A percentile compares a stretch with the other conserved stretches of the same genome.
Conservation (phyloP, 768 basidiomycete species). For the Tricholoma bakamatsutake region DNA sequence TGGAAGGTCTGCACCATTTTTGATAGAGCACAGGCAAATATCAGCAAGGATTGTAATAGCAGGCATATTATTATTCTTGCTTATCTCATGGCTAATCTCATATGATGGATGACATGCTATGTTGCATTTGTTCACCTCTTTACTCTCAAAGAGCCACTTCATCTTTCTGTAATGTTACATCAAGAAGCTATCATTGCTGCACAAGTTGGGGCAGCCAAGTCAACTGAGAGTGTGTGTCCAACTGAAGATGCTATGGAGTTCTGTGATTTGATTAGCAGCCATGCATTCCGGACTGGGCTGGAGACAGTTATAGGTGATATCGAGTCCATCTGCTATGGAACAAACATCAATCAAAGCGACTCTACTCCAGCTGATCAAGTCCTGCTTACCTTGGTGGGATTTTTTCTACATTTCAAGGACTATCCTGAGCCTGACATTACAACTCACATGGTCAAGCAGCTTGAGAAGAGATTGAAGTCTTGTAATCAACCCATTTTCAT, state of each 20-base stretch:
- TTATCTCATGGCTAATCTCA: conserved; percentile 1
- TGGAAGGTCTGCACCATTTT: not conserved
- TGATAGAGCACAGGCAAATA: not conserved
- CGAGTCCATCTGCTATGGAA: not conserved
- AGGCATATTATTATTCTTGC: not conserved
- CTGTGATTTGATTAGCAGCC: not conserved
- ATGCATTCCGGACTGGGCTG: not conserved
- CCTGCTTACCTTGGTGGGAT: not conserved
- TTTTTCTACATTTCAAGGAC: not conserved
- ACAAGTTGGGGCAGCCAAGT: not conserved
- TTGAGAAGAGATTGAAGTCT: not conserved
- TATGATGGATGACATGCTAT: not conserved
- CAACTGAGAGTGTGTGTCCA: not conserved
- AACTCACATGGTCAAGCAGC: not conserved
- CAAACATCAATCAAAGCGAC: conserved; percentile 1
- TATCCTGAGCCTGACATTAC: not conserved
- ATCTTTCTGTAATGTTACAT: too few species aligned
- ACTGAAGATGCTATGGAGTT: not conserved
- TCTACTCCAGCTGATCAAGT: not conserved
- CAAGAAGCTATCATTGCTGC: not conserved
- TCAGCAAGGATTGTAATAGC: not conserved
- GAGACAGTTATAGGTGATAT: conserved; percentile 1
- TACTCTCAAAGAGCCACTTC: not conserved
- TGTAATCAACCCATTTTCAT: not conserved
- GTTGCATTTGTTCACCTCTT: not conserved